Conservation (phyloP, 495 filamentous ascomycete species). For the Xylaria telfairii region DNA sequence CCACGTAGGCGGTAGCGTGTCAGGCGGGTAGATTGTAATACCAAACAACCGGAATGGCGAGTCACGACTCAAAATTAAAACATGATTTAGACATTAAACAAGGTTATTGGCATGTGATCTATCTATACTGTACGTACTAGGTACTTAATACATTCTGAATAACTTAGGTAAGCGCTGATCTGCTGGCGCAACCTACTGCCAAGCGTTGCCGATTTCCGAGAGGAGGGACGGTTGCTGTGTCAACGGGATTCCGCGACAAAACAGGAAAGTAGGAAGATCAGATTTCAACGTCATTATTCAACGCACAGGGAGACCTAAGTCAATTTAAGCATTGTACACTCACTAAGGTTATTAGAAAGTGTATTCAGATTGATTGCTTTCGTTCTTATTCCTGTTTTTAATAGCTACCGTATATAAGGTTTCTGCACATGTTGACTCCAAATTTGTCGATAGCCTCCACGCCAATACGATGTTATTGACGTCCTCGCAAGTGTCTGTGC, state of each 20-base stretch:
- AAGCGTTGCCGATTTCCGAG: neutral
- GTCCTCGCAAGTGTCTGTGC: conserved; percentile 58
- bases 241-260: neutral
- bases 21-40: neutral
- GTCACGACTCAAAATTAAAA: neutral
- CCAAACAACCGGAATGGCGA: neutral
- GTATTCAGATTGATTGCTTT: neutral
- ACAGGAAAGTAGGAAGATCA: neutral
- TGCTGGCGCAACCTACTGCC: conserved; percentile 1
- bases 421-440: conserved; percentile 15
- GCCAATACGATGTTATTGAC: conserved; percentile 53
- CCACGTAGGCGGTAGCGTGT: neutral
- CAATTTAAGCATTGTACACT: neutral
- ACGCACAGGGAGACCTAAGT: neutral
- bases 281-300: conserved; percentile 2
- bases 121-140: too few species aligned
- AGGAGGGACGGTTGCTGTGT: conserved; percentile 1
- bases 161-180: neutral
- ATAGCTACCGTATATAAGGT: conserved; percentile 20
- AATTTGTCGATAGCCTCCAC: neutral
- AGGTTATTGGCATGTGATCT: too few species aligned
- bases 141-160: too few species aligned
- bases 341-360: neutral
- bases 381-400: neutral
- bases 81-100: too few species aligned